phyloP scores from a whole-genome alignment of 371 early-diverging fungal genomes.

The Actinomortierella wolfii region DNA sequence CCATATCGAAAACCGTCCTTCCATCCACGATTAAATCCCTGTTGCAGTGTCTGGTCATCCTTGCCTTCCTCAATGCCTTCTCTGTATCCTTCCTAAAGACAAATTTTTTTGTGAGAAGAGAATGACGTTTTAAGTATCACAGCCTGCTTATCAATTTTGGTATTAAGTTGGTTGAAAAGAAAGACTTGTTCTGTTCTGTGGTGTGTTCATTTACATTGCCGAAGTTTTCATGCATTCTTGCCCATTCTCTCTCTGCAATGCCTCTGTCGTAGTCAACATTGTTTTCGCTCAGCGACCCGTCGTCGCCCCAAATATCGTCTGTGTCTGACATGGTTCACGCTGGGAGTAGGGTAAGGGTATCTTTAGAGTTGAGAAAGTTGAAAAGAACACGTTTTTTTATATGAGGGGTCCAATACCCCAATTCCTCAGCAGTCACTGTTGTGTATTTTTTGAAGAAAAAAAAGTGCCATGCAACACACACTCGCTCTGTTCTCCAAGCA shows the following conservation, averaged over 20 bases:
- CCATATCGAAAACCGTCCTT: constrained; percentile 42
- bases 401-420: no score
- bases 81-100: constrained; percentile 29
- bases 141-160: no score
- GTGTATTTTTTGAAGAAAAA: neutral
- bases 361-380: no score
- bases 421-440: constrained; percentile 14
- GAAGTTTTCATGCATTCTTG: constrained; percentile 38
- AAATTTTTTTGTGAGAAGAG: neutral
- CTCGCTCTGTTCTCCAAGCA: neutral
- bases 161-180: no score
- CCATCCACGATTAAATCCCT: constrained; percentile 48
- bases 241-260: constrained; percentile 42
- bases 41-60: constrained; percentile 34
- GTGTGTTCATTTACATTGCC: constrained; percentile 22
- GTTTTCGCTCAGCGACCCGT: constrained; percentile 4
- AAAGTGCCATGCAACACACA: neutral
- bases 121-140: neutral
- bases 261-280: constrained; percentile 29
- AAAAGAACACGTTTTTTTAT: no score
- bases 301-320: constrained; percentile 40
- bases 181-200: neutral
- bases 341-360: no score
- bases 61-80: constrained; percentile 47
- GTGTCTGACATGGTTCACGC: no score